Base-by-base conservation (phyloP, 192 early-diverging fungal genomes). In the Funneliformis geosporum region DNA sequence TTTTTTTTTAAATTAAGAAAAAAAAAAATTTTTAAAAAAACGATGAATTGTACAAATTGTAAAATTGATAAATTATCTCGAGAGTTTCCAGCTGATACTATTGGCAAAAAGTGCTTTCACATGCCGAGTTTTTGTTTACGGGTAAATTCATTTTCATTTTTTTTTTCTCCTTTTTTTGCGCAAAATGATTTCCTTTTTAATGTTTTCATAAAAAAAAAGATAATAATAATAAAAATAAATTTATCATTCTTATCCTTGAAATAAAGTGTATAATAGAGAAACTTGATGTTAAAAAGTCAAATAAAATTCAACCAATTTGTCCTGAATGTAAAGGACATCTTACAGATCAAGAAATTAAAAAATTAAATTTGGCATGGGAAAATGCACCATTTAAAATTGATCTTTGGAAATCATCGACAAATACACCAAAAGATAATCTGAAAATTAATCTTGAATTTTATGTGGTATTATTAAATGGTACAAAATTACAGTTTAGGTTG, bases 51-150 rank as follows among this genome's bases (percentile, higher is more conserved):
- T 43, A 18, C 59, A 27, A 50, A 50, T n/a, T 80, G 79, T 33
- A 10, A 80, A 39, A 73, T 60, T 21, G 50, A 76, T 59, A 80
- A 80, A 73, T 33, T 80, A 33, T 75, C 79, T 21, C 62, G 62
- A 28, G 79, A 80, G 23, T 80, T 80, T 60, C 73, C 73, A 9
- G 1, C 38, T 8, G 40, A 79, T 73, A 25, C 33, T 12, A 33
- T 75, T 40, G 76, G 73, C 12, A 74, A 74, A 44, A 39, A 27
- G 10, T 80, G 79, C 23, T n/a, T 11, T 28, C 79, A 80, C 21
- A 39, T 80, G 60, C 10, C 79, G n/a, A 60, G 73, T 62, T 44
- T 42, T n/a, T 80, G 79, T 42, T 43, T 80, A 25, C 25, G 43
- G 68, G 79, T 80, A 80, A 74, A 14, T 40, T 25, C 46, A 60